Evolutionary conservation across 106 monocot genomes (phyloP).

Genomic region (Vanilla planifolia): DNA sequence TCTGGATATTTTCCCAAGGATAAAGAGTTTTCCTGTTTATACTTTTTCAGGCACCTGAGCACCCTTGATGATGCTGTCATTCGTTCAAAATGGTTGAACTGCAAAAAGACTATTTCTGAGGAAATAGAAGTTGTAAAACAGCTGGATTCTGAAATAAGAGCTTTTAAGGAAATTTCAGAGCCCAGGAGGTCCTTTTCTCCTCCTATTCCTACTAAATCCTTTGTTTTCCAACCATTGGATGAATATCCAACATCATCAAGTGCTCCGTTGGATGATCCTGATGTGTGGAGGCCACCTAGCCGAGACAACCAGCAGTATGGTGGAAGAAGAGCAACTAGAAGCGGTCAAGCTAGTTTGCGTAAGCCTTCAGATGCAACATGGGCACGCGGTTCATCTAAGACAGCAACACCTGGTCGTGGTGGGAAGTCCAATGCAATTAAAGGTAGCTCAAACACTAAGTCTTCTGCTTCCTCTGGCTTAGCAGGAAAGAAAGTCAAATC

Average conservation of each 20-base stretch:
- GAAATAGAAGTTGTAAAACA: conserved; percentile 93
- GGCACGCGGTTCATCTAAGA: conserved; percentile 61
- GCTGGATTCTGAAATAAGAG: conserved; percentile 71
- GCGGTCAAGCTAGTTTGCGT: conserved; percentile 29
- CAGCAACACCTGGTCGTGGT: conserved; percentile 43
- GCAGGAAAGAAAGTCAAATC: conserved; percentile 83
- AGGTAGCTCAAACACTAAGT: conserved; percentile 40
- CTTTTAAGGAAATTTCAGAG: conserved; percentile 81
- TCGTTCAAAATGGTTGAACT: conserved; percentile 87
- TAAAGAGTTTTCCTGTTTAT: background rate
- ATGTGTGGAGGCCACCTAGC: conserved; percentile 92
- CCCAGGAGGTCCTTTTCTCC: conserved; percentile 65
- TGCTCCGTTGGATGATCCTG: conserved; percentile 80
- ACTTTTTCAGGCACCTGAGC: conserved; percentile 69
- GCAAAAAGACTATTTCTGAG: conserved; percentile 81
- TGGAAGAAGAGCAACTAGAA: conserved; percentile 41
- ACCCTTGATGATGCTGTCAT: conserved; percentile 67
- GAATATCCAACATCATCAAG: conserved; percentile 81
- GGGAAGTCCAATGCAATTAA: conserved; percentile 51
- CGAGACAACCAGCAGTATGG: conserved; percentile 31
- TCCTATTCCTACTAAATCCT: conserved; percentile 62
- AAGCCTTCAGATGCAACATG: conserved; percentile 79
- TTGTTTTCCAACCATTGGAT: conserved; percentile 96
- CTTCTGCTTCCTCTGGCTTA: conserved; percentile 37
- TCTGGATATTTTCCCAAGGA: background rate